These are phyloP conservation scores for Arabidopsis hybrid DNA, from an alignment of 441 rosid species.

Conservation along the genomic window DNA sequence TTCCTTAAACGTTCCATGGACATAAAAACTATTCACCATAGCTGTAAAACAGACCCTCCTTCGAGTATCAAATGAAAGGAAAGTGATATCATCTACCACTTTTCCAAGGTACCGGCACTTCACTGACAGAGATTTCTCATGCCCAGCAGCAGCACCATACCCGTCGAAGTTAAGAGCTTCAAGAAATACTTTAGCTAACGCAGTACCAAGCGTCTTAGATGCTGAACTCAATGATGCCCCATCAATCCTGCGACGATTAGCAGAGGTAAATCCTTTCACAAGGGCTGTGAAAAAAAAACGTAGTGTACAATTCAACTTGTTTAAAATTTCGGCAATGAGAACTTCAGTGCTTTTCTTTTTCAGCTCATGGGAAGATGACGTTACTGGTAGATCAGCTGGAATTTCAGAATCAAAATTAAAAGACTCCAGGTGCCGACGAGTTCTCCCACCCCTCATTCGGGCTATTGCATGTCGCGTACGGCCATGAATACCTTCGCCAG, in stretches of 20 bases:
- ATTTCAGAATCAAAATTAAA: slow-evolving; percentile 75
- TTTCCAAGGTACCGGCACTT: slow-evolving; percentile 96
- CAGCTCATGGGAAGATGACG: slow-evolving; percentile 64
- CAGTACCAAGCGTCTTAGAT: slow-evolving; percentile 88
- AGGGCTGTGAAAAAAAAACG: slow-evolving; percentile 86
- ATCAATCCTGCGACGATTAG: slow-evolving; percentile 96
- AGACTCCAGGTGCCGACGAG: slow-evolving; percentile 85
- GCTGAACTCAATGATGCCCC: slow-evolving; percentile 78
- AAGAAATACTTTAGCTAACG: slow-evolving; percentile 79
- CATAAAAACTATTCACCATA: slow-evolving; percentile 93
- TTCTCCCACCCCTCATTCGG: slow-evolving; percentile 92
- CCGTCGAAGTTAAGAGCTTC: slow-evolving; percentile 91
- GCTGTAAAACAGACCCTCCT: slow-evolving; percentile 83
- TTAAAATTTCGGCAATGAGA: slow-evolving; percentile 72
- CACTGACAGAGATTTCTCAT: slow-evolving; percentile 68
- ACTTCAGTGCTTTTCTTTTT: slow-evolving; percentile 87
- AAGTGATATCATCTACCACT: slow-evolving; percentile 87
- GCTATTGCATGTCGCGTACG: slow-evolving; percentile 90
- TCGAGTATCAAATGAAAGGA: slow-evolving; percentile 83
- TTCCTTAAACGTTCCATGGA: slow-evolving; percentile 89
- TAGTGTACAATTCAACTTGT: slow-evolving; percentile 76
- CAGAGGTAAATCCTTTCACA: slow-evolving; percentile 92
- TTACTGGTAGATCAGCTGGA: slow-evolving; percentile 63
- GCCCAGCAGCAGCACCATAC: slow-evolving; percentile 66
- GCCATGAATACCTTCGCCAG: slow-evolving; percentile 83